Base-by-base conservation (phyloP, 345 rosid genomes). In the Ricinus communis region DNA sequence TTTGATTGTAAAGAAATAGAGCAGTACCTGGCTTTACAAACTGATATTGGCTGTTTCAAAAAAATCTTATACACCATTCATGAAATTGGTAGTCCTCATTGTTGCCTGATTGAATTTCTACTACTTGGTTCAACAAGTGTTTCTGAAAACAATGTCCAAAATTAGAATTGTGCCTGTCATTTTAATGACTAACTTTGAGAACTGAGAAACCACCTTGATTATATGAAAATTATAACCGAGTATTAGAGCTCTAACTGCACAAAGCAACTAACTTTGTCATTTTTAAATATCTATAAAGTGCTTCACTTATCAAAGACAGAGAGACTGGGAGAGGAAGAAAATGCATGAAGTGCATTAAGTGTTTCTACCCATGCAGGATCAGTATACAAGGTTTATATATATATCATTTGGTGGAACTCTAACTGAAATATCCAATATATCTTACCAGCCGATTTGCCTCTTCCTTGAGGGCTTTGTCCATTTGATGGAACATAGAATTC, bases 61-160 rank as follows among this genome's bases (percentile, higher is more conserved):
- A 27, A 15, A 27, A 22, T 46, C 22, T 16, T 14, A 31, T 33
- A 8, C 22, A 64, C 33, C 28, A 28, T 25, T 64, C 46, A 19
- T 8, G 8, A 27, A 49, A 18, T 7, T 19, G 21, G 15, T 4
- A 38, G 43, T 9, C 43, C 4, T 65, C 55, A 28, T 28, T 8
- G 15, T 10, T n/a, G 36, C 2, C 25, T 10, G 36, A 65, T n/a
- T 28, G 68, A 40, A 47, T 47, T 65, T 10, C 56, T 30, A 18
- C 4, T 65, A 65, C 68, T 49, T 65, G 68, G 22, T 65, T 65
- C 68, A 47, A 30, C 68, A 54, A 65, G 22, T 43, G 55, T 65
- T 65, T 40, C 56, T 65, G 53, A 31, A 65, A n/a, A 8, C 31
- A 33, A 47, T 46, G 68, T 47, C 4, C 40, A 19, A 5, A 8